Conservation (phyloP, 2,329 filamentous ascomycete genomes). For the Ascochyta fabae region DNA sequence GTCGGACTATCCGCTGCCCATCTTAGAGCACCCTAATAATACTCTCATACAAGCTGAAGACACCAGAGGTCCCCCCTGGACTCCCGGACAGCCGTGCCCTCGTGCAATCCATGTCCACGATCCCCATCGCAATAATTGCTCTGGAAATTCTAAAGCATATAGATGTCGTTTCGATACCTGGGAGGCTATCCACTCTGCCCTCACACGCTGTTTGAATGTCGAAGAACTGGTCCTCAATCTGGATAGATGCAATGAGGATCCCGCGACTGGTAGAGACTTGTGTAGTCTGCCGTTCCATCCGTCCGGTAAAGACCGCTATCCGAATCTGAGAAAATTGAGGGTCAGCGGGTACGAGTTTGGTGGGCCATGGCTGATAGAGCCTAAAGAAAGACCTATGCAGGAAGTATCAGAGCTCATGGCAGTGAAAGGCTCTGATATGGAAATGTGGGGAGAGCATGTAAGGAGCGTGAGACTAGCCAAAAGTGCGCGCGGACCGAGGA, state of each 20-base stretch:
- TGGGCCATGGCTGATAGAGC: background rate
- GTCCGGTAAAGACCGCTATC: background rate
- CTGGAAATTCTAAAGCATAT: background rate
- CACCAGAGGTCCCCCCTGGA: background rate
- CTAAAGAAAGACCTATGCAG: background rate
- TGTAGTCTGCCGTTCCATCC: background rate
- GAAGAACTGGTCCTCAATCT: background rate
- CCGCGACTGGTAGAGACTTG: background rate
- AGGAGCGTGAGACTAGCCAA: background rate
- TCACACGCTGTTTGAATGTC: background rate
- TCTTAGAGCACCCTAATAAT: background rate
- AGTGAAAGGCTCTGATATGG: background rate
- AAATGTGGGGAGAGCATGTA: background rate
- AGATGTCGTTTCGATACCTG: background rate
- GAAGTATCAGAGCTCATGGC: background rate
- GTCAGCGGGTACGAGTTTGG: background rate
- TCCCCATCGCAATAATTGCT: background rate
- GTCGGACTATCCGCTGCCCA: background rate
- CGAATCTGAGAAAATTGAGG: background rate
- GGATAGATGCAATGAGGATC: background rate
- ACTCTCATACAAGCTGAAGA: background rate
- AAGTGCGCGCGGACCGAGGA: no score
- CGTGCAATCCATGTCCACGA: background rate
- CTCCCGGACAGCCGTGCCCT: background rate
- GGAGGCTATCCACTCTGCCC: background rate